These are phyloP conservation scores for Musa acuminata DNA, from an alignment of 176 grass and related monocot genomes.

Conservation along the genomic window DNA sequence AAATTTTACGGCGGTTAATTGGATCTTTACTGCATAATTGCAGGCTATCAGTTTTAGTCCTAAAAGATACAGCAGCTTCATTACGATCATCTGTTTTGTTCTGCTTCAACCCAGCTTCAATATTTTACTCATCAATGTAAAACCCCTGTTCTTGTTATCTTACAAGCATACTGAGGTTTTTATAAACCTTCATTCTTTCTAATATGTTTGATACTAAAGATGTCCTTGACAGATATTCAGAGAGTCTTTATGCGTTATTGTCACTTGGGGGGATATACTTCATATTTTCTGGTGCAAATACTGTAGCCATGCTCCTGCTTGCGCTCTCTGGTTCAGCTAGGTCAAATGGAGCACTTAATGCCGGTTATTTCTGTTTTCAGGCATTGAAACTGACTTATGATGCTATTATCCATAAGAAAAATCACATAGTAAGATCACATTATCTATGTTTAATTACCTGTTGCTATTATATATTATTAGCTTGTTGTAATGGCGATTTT, in stretches of 20 bases:
- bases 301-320: conserved; percentile 70
- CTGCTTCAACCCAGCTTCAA: conserved; percentile 81
- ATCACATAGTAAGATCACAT: conserved; percentile 37
- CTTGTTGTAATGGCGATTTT: neutral
- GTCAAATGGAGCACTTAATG: conserved; percentile 93
- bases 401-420: conserved; percentile 54
- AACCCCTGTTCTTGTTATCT: conserved; percentile 18
- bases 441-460: neutral
- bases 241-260: conserved; percentile 71
- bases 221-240: conserved; percentile 62
- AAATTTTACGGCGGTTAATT: neutral
- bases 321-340: conserved; percentile 86
- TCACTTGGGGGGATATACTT: conserved; percentile 78
- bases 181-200: neutral
- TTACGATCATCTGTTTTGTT: conserved; percentile 65
- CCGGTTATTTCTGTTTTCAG: conserved; percentile 96
- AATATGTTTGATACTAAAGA: neutral
- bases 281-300: conserved; percentile 75
- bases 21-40: conserved; percentile 7
- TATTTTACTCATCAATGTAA: conserved; percentile 95
- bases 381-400: conserved; percentile 61
- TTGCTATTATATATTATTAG: neutral
- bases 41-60: conserved; percentile 61
- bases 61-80: conserved; percentile 51
- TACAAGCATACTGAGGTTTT: neutral